These are phyloP conservation scores for Rhizoclosmatium sp. DNA, from an alignment of 192 early-diverging fungal genomes.

Conservation along the genomic window DNA sequence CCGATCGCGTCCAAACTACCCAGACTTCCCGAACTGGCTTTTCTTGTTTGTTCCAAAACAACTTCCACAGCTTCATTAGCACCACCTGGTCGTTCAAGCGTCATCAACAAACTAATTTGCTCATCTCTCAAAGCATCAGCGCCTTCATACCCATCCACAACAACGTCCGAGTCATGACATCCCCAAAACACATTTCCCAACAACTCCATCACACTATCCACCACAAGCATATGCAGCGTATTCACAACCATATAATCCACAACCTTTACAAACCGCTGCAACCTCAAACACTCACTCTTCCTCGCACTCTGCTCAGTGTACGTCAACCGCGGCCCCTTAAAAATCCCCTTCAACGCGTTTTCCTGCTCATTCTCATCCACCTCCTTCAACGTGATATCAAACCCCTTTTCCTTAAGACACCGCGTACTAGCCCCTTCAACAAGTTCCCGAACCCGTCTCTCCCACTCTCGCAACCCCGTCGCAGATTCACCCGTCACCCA, in stretches of 20 bases:
- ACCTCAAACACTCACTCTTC: conserved; percentile 56
- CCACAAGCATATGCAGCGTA: conserved; percentile 58
- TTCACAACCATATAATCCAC: conserved; percentile 64
- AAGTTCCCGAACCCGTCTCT: conserved; percentile 39
- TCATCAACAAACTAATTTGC: conserved; percentile 5
- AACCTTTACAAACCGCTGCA: conserved; percentile 67
- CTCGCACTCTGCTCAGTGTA: conserved; percentile 71
- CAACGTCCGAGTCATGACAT: conserved; percentile 61
- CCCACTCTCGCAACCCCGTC: conserved; percentile 50
- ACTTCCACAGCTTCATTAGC: not conserved
- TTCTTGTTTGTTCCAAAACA: not conserved
- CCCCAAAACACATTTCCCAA: conserved; percentile 53
- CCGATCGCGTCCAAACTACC: not conserved
- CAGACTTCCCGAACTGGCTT: not conserved
- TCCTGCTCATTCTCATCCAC: conserved; percentile 21
- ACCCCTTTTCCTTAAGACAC: conserved; percentile 59
- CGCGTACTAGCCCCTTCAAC: conserved; percentile 53
- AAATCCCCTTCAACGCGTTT: conserved; percentile 14
- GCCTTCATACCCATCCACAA: conserved; percentile 50
- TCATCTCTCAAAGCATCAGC: conserved; percentile 14
- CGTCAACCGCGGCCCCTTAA: conserved; percentile 41
- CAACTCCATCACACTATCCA: conserved; percentile 55
- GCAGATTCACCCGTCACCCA: conserved; percentile 50
- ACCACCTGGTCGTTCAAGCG: conserved; percentile 26
- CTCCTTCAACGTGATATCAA: conserved; percentile 49